Conservation (phyloP, 192 early-diverging fungal species). For the Lobosporangium transversale region DNA sequence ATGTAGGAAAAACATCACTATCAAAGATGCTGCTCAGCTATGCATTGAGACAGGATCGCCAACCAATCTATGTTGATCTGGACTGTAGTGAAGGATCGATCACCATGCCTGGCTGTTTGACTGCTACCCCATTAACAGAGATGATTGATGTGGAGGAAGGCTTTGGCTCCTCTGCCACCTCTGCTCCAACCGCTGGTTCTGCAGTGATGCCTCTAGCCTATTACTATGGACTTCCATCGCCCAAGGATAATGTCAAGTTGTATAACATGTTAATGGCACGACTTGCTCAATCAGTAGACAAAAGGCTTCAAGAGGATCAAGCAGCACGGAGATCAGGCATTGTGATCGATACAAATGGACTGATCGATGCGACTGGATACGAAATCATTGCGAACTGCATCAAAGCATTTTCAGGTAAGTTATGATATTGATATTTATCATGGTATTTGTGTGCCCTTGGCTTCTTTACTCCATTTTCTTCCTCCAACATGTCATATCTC, state of each 20-base stretch:
- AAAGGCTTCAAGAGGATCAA: constrained; percentile 70
- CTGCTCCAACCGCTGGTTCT: constrained; percentile 68
- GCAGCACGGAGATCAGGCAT: constrained; percentile 75
- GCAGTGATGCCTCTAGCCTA: constrained; percentile 84
- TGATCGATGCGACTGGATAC: constrained; percentile 79
- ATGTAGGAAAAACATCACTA: constrained; percentile 93
- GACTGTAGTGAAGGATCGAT: constrained; percentile 89
- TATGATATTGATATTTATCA: background rate
- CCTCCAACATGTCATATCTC: background rate
- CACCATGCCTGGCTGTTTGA: constrained; percentile 86
- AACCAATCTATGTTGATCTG: constrained; percentile 86
- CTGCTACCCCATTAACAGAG: constrained; percentile 78
- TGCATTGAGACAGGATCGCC: constrained; percentile 73
- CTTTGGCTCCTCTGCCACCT: constrained; percentile 77
- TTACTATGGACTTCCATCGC: constrained; percentile 88
- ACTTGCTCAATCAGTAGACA: constrained; percentile 71
- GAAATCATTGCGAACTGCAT: constrained; percentile 81
- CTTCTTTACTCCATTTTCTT: background rate
- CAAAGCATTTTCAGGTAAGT: constrained; percentile 69
- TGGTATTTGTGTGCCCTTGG: background rate
- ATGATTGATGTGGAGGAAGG: constrained; percentile 88
- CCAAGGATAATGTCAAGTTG: constrained; percentile 80
- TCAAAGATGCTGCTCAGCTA: constrained; percentile 91
- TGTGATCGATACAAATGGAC: constrained; percentile 89
- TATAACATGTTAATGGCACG: constrained; percentile 75